A percentile compares a stretch with the other conserved stretches of the same genome.
Conservation (phyloP, 176 grass and related monocot genomes). For the Oryza coarctata region DNA sequence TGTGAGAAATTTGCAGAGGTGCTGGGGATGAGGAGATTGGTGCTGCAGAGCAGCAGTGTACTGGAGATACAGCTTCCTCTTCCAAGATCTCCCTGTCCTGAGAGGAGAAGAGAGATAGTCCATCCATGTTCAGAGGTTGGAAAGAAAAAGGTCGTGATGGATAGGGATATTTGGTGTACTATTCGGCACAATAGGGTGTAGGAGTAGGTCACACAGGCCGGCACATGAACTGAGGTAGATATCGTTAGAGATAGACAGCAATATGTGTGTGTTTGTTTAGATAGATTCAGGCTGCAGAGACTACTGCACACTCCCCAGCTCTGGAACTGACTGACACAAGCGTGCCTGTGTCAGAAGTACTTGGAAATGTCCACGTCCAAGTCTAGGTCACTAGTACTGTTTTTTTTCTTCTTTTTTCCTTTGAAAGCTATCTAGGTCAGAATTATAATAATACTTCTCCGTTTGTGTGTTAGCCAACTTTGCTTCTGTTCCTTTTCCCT, state of each 20-base stretch:
- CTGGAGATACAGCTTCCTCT: not conserved
- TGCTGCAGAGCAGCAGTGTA: not conserved
- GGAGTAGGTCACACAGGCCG: slow-evolving; percentile 4
- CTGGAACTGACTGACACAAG: slow-evolving; percentile 33
- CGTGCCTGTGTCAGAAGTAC: slow-evolving; percentile 50
- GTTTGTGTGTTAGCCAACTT: slow-evolving; percentile 16
- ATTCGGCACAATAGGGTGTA: slow-evolving; percentile 32
- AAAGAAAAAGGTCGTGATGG: not conserved
- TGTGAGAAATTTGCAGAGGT: not conserved
- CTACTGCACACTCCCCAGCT: slow-evolving; percentile 32
- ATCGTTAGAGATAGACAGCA: slow-evolving; percentile 45
- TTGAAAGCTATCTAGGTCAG: slow-evolving; percentile 40
- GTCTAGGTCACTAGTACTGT: not conserved
- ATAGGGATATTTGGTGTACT: slow-evolving; percentile 35
- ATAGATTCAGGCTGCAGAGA: not conserved
- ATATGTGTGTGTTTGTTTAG: slow-evolving; percentile 1
- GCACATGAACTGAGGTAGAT: slow-evolving; percentile 51
- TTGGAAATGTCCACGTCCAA: slow-evolving; percentile 55
- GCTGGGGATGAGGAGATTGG: not conserved
- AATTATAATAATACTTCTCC: slow-evolving; percentile 36
- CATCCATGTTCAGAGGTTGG: not conserved
- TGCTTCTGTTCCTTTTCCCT: slow-evolving; percentile 18
- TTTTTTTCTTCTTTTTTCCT: not conserved
- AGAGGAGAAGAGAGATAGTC: not conserved
- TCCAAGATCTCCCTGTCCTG: not conserved